Evolutionary conservation across 768 basidiomycete genomes (phyloP), one percentile per base, ranked within the genome.

Genomic region (Naematelia aurantialba): DNA sequence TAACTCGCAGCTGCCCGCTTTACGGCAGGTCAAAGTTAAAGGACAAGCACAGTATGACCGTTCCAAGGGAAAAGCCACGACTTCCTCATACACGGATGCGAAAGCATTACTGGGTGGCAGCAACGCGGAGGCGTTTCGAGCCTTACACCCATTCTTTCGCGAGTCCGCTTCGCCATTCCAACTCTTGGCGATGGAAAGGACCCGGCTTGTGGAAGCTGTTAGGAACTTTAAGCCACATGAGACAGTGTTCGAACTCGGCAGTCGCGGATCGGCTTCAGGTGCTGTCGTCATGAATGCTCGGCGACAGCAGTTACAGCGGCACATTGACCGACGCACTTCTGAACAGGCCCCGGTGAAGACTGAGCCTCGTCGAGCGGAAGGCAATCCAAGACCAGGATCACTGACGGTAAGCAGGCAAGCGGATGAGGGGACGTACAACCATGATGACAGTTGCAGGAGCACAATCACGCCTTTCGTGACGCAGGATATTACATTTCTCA

Each of bases 21-120:
- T 94, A 26, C 82, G 87, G 21, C 85, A 85, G 3, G 89, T 97
- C 59, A 93, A 94, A 85, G 81, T 82, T 61, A 85, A 89, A 52
- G 93, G 92, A 0, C 91, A 97, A 63, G 79, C 82, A 1, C 88
- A 98, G 89, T 98, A 94, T 74, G 92, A 97, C 69, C 85, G 91
- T 29, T 90, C 89, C 61, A 87, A 90, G 75, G 88, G 88, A 21
- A 96, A 93, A 72, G 93, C 94, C 17, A 88, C 86, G 69, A 82
- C 51, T 1, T 85, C 86, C 56, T 88, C 87, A 70, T 90, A 97
- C 78, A 39, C 8, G 34, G 17, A 17, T 39, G 34, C 34, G 34
- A 39, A 39, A 39, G 34, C 34, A 8, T 39, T 39, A 8, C 8
- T 39, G 34, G 34, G 8, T 8, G 34, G 34, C 8, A 17, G 34